Conservation (phyloP, 352 stramenopile genomes). For the Phytophthora megakarya region DNA sequence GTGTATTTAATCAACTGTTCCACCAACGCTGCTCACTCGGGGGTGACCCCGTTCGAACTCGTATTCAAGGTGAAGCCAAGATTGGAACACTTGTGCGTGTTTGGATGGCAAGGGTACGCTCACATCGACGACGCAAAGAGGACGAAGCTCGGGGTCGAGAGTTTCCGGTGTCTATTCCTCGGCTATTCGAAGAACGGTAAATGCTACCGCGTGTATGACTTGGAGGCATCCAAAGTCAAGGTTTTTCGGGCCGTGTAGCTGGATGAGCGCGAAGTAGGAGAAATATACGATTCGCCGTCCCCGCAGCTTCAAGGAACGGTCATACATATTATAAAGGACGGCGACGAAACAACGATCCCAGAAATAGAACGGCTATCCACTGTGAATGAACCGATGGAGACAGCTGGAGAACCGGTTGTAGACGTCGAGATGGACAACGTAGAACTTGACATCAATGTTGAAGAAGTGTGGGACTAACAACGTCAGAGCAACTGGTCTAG, state of each 20-base stretch:
- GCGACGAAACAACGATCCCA: no score
- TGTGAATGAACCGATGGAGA: no score
- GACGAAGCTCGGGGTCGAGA: conserved; percentile 33
- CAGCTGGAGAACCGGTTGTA: no score
- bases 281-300: no score
- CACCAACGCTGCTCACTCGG: background rate
- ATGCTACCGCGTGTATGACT: conserved; percentile 22
- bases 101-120: conserved; percentile 5
- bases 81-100: no score
- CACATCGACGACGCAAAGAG: conserved; percentile 30
- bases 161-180: background rate
- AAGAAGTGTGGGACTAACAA: background rate
- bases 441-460: conserved; percentile 1
- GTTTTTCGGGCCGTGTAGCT: no score
- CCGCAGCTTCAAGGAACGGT: no score
- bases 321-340: no score
- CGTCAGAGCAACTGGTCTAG: background rate
- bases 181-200: conserved; percentile 9
- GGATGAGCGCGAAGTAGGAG: no score
- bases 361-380: no score
- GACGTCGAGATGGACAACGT: no score
- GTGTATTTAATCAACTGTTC: no score
- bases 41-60: background rate
- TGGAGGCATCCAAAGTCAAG: conserved; percentile 18
- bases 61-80: background rate